Evolutionary conservation across 2,329 filamentous ascomycete species (phyloP).

Genomic region (Beauveria sp.): DNA sequence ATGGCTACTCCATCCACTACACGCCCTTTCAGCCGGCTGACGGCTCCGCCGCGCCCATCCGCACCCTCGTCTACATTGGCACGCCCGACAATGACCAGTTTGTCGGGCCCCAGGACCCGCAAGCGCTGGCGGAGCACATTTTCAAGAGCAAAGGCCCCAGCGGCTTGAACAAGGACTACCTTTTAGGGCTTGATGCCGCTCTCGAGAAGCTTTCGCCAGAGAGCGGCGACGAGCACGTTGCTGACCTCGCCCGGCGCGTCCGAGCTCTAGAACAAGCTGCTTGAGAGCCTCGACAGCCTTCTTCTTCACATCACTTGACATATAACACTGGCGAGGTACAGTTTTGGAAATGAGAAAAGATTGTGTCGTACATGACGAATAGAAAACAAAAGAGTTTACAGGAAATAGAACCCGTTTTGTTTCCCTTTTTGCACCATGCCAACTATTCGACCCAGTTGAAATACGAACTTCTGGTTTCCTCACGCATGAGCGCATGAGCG

Average conservation of each 20-base stretch:
- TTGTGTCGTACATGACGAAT: slow-evolving; percentile 7
- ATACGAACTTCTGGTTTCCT: not conserved
- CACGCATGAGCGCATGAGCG: not conserved
- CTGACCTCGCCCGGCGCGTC: slow-evolving; percentile 69
- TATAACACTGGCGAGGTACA: too few species aligned
- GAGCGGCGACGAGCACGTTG: slow-evolving; percentile 76
- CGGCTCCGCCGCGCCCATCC: slow-evolving; percentile 31
- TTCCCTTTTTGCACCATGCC: not conserved
- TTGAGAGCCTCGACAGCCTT: not conserved
- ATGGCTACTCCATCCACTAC: slow-evolving; percentile 92
- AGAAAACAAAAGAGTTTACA: slow-evolving; percentile 33
- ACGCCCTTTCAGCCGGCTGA: slow-evolving; percentile 64
- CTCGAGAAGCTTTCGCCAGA: slow-evolving; percentile 65
- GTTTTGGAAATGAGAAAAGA: slow-evolving; percentile 9
- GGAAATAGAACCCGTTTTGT: not conserved
- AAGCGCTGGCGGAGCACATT: slow-evolving; percentile 74
- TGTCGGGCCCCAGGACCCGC: slow-evolving; percentile 71
- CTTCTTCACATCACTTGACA: slow-evolving; percentile 14
- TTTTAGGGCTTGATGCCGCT: slow-evolving; percentile 70
- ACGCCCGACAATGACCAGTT: slow-evolving; percentile 92
- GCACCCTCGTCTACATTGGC: slow-evolving; percentile 81
- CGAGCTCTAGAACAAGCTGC: slow-evolving; percentile 41
- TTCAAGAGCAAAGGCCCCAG: slow-evolving; percentile 69
- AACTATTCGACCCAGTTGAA: not conserved
- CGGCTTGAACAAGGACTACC: slow-evolving; percentile 83